Evolutionary conservation across 2,329 filamentous ascomycete genomes (phyloP), one percentile per base, ranked within the genome.

Genomic region (Fusarium continuum): DNA sequence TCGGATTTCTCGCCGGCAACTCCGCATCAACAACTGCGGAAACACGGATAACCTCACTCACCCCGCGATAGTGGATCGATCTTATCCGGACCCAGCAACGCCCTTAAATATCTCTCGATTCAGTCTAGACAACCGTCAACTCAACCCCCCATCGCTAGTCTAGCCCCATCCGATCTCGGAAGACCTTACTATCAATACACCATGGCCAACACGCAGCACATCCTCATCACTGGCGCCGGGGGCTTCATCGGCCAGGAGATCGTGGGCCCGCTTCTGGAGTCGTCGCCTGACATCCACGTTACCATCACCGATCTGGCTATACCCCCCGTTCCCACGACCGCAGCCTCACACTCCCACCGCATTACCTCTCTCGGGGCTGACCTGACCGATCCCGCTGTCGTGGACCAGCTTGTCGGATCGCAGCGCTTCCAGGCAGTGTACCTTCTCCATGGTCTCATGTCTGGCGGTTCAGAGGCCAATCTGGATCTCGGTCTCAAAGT

Each of bases 241-340:
- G 87, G 87, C 56, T 89, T 89, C 72, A 83, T 90, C 54, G 86
- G 87, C 69, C 86, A 88, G 72, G 79, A 84, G 38, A 80, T 89
- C 20, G 81, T 85, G 4, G 78, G 79, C 45, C 81, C 84, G 29
- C 79, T 89, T 4, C 76, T 89, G 26, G 76, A 80, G 16, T 72
- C 73, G 1, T 69, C 72, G 1, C 54, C 66, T 20, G 60, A 70
- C 2, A 49, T 79, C 17, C 75, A 80, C 49, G 74, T 89, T 45
- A 80, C 82, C 41, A 76, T 88, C 38, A 86, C 83, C 10, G 87
- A 89, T 65, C 77, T 88, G 16, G 74, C 82, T 61, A 73, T 79
- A 40, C 85, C 84, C 1, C 78, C 82, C 0, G 74, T 86, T 3
- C 83, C 85, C 10, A 14, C 39, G 2, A 31, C 28, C 8, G 68